Percentiles rank a stretch among this genome's conserved stretches.
These are phyloP conservation scores for Macadamia tetraphylla DNA, from an alignment of 164 flowering plant genomes.

Conservation along the genomic window DNA sequence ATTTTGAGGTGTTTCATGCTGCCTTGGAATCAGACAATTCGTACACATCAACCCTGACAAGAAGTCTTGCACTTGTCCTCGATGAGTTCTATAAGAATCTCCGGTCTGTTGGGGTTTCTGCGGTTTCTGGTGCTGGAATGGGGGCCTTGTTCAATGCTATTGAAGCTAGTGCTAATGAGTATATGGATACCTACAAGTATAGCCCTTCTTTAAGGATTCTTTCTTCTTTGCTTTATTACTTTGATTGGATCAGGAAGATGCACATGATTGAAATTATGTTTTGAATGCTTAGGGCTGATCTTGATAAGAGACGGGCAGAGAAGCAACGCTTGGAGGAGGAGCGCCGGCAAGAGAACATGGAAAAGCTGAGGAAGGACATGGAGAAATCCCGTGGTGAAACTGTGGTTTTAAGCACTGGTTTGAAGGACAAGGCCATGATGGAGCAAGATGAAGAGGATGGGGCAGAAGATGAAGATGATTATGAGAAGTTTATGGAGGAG, in stretches of 20 bases:
- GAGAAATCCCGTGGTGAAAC: constrained; percentile 67
- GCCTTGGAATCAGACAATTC: constrained; percentile 68
- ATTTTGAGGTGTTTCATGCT: constrained; percentile 85
- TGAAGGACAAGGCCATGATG: constrained; percentile 52
- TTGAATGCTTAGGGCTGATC: constrained; percentile 58
- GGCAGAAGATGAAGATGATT: constrained; percentile 40
- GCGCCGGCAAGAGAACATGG: constrained; percentile 64
- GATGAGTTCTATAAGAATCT: constrained; percentile 90
- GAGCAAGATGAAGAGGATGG: constrained; percentile 57
- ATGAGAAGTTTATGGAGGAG: constrained; percentile 26
- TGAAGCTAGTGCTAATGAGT: constrained; percentile 83
- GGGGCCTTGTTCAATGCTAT: constrained; percentile 76
- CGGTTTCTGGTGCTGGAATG: constrained; percentile 88
- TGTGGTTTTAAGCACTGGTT: constrained; percentile 75
- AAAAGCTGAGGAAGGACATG: constrained; percentile 80
- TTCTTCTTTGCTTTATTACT: not conserved
- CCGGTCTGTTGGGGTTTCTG: constrained; percentile 86
- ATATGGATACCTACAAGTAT: constrained; percentile 88
- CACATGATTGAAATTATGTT: not conserved
- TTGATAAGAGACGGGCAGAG: constrained; percentile 85
- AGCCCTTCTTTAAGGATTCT: not conserved
- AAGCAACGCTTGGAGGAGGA: constrained; percentile 78
- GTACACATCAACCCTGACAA: constrained; percentile 61
- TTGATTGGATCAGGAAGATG: not conserved
- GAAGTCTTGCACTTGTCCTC: constrained; percentile 77